Evolutionary conservation across 805 yeast genomes (phyloP), one percentile per base, ranked within the genome.

Genomic region (Candida ulmi): DNA sequence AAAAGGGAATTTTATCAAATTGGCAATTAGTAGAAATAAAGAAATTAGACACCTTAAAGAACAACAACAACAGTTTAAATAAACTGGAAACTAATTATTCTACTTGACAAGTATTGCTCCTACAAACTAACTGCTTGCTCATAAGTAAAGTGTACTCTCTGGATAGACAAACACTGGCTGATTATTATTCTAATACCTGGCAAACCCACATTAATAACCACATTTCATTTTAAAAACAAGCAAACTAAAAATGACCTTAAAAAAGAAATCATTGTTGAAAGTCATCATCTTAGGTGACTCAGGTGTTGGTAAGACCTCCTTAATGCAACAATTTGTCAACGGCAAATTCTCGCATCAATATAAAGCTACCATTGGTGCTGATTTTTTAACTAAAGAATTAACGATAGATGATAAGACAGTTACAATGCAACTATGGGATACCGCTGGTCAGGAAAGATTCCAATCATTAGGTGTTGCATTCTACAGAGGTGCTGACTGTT

Each of bases 371-470:
- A 91, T 91, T 50, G 99, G 99, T 9, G 98, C 98, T 2, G 98
- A 93, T 61, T 91, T 91, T 60, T 72, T 88, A 47, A 91, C 97
- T 29, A 91, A 90, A 62, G 98, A 91, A 55, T 77, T 91, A 43
- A 68, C 73, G 21, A 76, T 93, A 42, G 98, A 93, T 60, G 93
- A 83, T 61, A 56, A 58, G 42, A 54, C 65, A 12, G 73, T 69
- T 13, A 68, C 72, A 6, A 63, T 68, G 65, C 91, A 85, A 65
- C 83, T 93, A 40, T 91, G 99, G 99, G 99, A 91, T 59, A 91
- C 99, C 32, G 98, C 98, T 8, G 99, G 99, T 28, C 99, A 91
- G 68, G 99, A 91, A 64, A 75, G 99, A 55, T 91, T 91, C 72
- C 98, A 93, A 65, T 83, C 95, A 42, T 70, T 91, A 45, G 98